Evolutionary conservation across 1,284 basidiomycete genomes (phyloP), one percentile per base, ranked within the genome.

Genomic region (Volvariella surrecta): DNA sequence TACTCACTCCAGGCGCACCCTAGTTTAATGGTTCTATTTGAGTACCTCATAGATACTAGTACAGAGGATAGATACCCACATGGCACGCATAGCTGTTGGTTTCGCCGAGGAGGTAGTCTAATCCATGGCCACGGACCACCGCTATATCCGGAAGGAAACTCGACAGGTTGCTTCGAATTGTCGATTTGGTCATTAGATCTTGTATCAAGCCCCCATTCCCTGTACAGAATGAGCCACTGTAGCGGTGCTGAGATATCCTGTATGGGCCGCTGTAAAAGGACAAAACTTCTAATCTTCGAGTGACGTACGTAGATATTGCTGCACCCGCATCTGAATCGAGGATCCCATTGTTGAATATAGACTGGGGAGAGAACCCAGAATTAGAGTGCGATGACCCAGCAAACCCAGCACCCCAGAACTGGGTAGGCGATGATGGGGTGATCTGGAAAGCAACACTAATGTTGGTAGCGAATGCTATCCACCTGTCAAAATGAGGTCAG

Each of bases 1-100:
- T 79, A 56, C 78, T 80, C 13, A 83, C 74, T 2, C 74, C 75
- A 21, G 81, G 78, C 7, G 77, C 73, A 45, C 83, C 82, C 63
- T 65, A 66, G 37, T 57, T 15, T 9, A n/a, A n/a, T n/a, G n/a
- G n/a, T n/a, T n/a, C 22, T n/a, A 11, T 37, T 45, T 16, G 42
- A 42, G 30, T 20, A 6, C 6, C 6, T 28, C 24, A 11, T 35
- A 30, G 16, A 32, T 48, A 28, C 4, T 18, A 10, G 42, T 13
- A 13, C 39, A 22, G 18, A 44, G 2, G 30, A 42, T 28, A n/a
- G 18, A 39, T 37, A 51, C 60, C 39, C 53, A 66, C 68, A 58
- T 74, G 71, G 44, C 69, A 70, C 10, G 59, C 60, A 55, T 64
- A 67, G 49, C 71, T 74, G 48, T 76, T 78, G 4, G 74, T 77